Evolutionary conservation across 306 rosid genomes (phyloP).

Genomic region (Castanea mollissima): DNA sequence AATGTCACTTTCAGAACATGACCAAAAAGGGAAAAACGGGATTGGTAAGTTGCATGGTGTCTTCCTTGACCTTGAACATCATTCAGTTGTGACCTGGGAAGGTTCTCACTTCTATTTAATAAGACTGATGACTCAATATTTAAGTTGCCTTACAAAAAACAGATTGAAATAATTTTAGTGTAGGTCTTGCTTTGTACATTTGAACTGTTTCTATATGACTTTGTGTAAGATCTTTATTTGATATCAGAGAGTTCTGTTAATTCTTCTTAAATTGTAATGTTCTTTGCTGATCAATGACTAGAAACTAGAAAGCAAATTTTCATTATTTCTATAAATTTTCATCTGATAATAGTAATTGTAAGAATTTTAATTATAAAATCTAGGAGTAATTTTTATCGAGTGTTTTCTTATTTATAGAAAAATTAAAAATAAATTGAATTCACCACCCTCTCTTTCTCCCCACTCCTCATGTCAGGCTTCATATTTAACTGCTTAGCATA

Average conservation of each 20-base stretch:
- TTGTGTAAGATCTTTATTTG: background rate
- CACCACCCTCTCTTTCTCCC: background rate
- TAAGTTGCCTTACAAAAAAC: background rate
- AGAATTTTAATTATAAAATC: background rate
- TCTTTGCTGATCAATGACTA: conserved; percentile 1
- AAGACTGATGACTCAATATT: background rate
- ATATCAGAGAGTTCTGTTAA: background rate
- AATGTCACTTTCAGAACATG: conserved; percentile 66
- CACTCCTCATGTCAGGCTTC: background rate
- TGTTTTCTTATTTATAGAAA: too few relatives aligned
- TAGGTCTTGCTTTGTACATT: background rate
- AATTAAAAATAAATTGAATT: background rate
- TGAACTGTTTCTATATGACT: background rate
- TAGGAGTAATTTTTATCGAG: background rate
- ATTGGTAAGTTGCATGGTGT: conserved; percentile 50
- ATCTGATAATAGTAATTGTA: conserved; percentile 7
- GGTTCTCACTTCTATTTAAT: background rate
- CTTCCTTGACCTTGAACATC: background rate
- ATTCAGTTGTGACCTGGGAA: background rate
- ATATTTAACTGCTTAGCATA: background rate
- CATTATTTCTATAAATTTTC: background rate
- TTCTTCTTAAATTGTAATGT: background rate
- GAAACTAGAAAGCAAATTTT: background rate
- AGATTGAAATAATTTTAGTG: conserved; percentile 4
- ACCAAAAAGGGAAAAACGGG: conserved; percentile 47